Evolutionary conservation across 1,284 basidiomycete genomes (phyloP).

Genomic region (Microbotryum lychnidis-dioicae): DNA sequence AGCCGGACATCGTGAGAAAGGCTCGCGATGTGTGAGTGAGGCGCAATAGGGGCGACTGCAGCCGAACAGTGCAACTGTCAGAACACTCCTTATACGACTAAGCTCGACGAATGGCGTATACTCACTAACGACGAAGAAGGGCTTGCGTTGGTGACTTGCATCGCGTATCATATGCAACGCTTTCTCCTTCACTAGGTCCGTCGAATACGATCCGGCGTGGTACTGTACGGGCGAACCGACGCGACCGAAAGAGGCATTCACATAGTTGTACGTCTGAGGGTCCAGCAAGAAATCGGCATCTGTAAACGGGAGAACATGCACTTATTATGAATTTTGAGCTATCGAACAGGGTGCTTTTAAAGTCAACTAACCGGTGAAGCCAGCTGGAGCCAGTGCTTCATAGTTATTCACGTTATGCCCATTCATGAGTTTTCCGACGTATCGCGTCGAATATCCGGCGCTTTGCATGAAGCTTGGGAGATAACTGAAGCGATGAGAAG

Average conservation of each 20-base stretch:
- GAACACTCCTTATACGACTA: not conserved
- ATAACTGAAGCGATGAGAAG: constrained; percentile 10
- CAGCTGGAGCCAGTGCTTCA: constrained; percentile 14
- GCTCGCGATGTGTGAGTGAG: constrained; percentile 19
- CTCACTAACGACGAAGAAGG: constrained; percentile 35
- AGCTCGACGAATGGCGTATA: constrained; percentile 5
- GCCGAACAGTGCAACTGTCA: not conserved
- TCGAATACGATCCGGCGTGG: constrained; percentile 33
- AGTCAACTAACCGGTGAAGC: constrained; percentile 2
- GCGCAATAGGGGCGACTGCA: constrained; percentile 26
- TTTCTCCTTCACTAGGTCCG: constrained; percentile 34
- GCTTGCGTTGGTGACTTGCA: constrained; percentile 17
- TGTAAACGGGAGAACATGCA: not conserved
- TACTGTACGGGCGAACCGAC: constrained; percentile 21
- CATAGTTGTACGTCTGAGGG: constrained; percentile 38
- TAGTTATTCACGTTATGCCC: constrained; percentile 33
- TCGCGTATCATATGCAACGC: constrained; percentile 32
- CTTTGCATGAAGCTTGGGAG: constrained; percentile 36
- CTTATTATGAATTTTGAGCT: not conserved
- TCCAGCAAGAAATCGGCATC: constrained; percentile 37
- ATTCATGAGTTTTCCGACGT: constrained; percentile 39
- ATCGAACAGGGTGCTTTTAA: too few species aligned
- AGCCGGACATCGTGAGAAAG: constrained; percentile 2
- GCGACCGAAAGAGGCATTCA: constrained; percentile 21
- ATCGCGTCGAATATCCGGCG: constrained; percentile 36